A percentile compares a stretch with the other conserved stretches of the same genome.
Evolutionary conservation across 148 eudicot species (phyloP).

Genomic region (Rhododendron griersonianum): DNA sequence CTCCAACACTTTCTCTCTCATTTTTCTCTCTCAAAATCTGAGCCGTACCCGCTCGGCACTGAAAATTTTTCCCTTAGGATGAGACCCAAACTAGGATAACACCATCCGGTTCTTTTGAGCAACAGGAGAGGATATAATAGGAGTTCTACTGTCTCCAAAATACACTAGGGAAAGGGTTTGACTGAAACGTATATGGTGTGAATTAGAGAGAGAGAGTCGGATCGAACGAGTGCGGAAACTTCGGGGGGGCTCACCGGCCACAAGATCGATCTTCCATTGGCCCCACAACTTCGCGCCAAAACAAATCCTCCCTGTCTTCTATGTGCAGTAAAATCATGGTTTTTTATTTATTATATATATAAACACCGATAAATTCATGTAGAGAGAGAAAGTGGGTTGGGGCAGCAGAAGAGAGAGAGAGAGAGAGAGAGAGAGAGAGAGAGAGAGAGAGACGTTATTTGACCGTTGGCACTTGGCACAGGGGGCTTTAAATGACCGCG

Average conservation of each 20-base stretch:
- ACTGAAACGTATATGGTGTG: conserved; percentile 15
- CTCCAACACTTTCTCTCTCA: too few relatives aligned
- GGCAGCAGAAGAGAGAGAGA: neutral
- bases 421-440: neutral
- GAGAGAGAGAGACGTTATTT: neutral
- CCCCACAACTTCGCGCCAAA: conserved; percentile 14
- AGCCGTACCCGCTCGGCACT: too few relatives aligned
- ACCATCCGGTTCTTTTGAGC: neutral
- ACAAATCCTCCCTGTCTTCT: conserved; percentile 6
- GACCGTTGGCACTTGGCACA: conserved; percentile 18
- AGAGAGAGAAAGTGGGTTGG: neutral
- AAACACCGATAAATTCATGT: neutral
- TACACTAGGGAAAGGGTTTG: conserved; percentile 12
- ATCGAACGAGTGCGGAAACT: conserved; percentile 17
- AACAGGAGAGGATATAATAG: neutral
- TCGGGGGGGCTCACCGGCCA: conserved; percentile 24
- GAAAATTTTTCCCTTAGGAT: too few relatives aligned
- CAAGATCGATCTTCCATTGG: conserved; percentile 24
- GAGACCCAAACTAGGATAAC: neutral
- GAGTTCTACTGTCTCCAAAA: neutral
- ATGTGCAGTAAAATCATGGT: neutral
- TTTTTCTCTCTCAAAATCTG: too few relatives aligned
- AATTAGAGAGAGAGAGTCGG: neutral
- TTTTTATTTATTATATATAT: neutral
- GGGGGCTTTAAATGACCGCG: conserved; percentile 12